Evolutionary conservation across 179 eudicot species (phyloP), one percentile per base, ranked within the genome.

Genomic region (Gypsophila paniculata): DNA sequence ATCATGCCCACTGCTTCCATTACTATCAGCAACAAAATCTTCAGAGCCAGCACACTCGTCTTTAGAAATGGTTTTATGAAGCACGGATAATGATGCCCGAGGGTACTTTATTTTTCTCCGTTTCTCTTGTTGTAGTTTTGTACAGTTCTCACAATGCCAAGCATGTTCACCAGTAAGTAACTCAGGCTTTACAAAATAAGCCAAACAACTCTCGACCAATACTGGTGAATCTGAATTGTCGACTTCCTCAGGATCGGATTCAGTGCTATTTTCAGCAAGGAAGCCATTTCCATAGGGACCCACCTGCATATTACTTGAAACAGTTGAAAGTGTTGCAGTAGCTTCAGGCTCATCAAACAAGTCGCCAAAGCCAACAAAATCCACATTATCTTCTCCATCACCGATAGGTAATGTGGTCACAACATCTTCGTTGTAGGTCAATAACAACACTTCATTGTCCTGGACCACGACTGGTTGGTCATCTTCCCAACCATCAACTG

Each of bases 71-170:
- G 72, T 75, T 42, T 2, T 71, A 65, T 36, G 59, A 49, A 36
- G 42, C 34, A 61, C 57, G 17, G 72, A 71, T 54, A 49, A 11
- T 25, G 75, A 62, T 61, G 80, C 79, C 59, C 51, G 70, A 70
- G 55, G 68, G 58, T 74, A 82, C 75, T 54, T 79, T 32, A 65
- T 65, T 69, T 54, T 86, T 46, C 54, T 77, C 66, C 76, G 82
- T 65, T 74, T 75, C 76, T 89, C 83, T 54, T 64, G 82, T 57
- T 85, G 22, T 72, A 76, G 44, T 80, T 86, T 91, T 39, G 97
- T 82, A 77, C 99, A 94, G 72, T 87, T 89, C 74, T 91, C 99
- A 83, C 99, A 94, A 72, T 88, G 85, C 99, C 99, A 94, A 51
- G 85, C 92, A 82, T 94, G 96, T 42, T 91, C 96, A 42, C 85